These are phyloP conservation scores for Sideroxylon spinosum DNA, from an alignment of 179 eudicot species.

Conservation along the genomic window DNA sequence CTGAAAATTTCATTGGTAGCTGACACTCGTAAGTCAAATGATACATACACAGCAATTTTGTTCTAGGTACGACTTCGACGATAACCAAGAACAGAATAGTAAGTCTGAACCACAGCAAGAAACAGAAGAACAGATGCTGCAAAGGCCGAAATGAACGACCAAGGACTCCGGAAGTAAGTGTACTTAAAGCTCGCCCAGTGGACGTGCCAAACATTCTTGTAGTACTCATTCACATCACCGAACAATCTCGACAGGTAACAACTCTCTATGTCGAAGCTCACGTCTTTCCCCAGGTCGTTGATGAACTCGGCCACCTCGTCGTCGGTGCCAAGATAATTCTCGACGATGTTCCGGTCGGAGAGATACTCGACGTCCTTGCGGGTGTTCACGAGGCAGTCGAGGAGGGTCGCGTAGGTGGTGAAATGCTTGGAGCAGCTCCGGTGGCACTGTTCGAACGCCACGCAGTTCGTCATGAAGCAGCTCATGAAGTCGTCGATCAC, in stretches of 20 bases:
- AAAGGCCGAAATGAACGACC: slow-evolving; percentile 72
- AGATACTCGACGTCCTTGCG: slow-evolving; percentile 58
- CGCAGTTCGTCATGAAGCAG: slow-evolving; percentile 60
- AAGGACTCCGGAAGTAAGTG: slow-evolving; percentile 70
- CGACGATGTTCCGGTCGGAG: slow-evolving; percentile 53
- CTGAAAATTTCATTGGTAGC: too few species aligned
- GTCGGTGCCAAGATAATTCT: slow-evolving; percentile 75
- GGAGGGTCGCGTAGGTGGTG: slow-evolving; percentile 65
- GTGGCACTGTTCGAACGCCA: slow-evolving; percentile 76
- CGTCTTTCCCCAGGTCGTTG: slow-evolving; percentile 75
- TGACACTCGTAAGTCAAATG: too few species aligned
- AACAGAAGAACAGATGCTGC: slow-evolving; percentile 60
- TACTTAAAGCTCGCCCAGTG: slow-evolving; percentile 62
- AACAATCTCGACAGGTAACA: slow-evolving; percentile 62
- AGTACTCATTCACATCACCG: slow-evolving; percentile 55
- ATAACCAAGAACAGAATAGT: slow-evolving; percentile 30
- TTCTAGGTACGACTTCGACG: background rate
- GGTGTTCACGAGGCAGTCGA: slow-evolving; percentile 62
- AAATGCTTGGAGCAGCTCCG: slow-evolving; percentile 47
- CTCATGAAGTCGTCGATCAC: slow-evolving; percentile 74
- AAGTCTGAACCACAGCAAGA: slow-evolving; percentile 53
- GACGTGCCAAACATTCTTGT: slow-evolving; percentile 53
- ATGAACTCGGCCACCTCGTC: slow-evolving; percentile 57
- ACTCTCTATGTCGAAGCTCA: slow-evolving; percentile 47
- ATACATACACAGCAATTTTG: too few species aligned